These are phyloP conservation scores for Barnettozyma populi DNA, from an alignment of 805 yeast genomes.

Conservation along the genomic window DNA sequence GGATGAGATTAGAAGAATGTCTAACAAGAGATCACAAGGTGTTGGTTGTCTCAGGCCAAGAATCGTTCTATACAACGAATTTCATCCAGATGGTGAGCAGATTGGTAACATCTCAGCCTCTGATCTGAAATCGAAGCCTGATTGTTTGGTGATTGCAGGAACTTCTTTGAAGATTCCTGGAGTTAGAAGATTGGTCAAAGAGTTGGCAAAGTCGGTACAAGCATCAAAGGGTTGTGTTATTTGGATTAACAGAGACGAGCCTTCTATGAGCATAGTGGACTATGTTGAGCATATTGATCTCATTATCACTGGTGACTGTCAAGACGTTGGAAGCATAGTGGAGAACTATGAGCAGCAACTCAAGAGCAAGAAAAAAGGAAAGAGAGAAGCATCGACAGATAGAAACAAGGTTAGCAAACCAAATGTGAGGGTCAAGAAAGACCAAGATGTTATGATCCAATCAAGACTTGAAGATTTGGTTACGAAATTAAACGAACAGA, in stretches of 20 bases:
- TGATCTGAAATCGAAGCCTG: slow-evolving; percentile 64
- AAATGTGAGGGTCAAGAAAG: slow-evolving; percentile 9
- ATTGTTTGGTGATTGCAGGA: slow-evolving; percentile 76
- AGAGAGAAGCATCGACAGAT: not conserved
- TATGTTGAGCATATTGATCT: slow-evolving; percentile 50
- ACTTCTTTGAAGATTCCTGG: slow-evolving; percentile 82
- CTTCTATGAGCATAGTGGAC: slow-evolving; percentile 43
- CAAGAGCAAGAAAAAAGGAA: not conserved
- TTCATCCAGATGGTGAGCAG: slow-evolving; percentile 82
- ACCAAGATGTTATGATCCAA: slow-evolving; percentile 17
- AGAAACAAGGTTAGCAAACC: slow-evolving; percentile 5
- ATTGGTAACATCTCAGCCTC: slow-evolving; percentile 69
- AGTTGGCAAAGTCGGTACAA: slow-evolving; percentile 52
- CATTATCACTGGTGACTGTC: slow-evolving; percentile 63
- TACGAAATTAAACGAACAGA: slow-evolving; percentile 17
- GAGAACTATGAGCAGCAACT: slow-evolving; percentile 21
- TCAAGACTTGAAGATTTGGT: slow-evolving; percentile 20
- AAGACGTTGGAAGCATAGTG: slow-evolving; percentile 38
- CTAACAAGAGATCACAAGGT: slow-evolving; percentile 62
- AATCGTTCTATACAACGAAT: slow-evolving; percentile 66
- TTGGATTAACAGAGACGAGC: slow-evolving; percentile 57
- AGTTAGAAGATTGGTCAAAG: slow-evolving; percentile 54
- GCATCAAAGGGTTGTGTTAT: slow-evolving; percentile 53
- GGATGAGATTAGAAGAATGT: slow-evolving; percentile 48
- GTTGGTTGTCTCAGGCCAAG: slow-evolving; percentile 59